These are phyloP conservation scores for Lagerstroemia fauriei DNA, from an alignment of 441 rosid genomes.

Conservation along the genomic window DNA sequence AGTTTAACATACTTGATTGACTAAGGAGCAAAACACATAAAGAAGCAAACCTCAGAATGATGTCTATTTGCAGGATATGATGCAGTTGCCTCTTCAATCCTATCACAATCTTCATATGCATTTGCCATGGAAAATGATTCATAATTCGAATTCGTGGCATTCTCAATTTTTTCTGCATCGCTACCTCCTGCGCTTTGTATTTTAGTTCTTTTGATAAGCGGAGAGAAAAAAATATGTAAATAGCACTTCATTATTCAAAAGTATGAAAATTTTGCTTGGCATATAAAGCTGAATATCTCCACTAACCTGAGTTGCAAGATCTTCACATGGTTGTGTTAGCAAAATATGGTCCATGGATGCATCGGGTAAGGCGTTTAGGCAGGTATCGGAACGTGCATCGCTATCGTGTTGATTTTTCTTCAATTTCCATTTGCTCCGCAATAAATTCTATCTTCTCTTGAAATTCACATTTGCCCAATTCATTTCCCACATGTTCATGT, in stretches of 20 bases:
- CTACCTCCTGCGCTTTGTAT: constrained; percentile 28
- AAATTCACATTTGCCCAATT: constrained; percentile 26
- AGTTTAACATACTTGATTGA: not conserved
- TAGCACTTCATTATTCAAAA: not conserved
- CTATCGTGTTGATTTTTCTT: constrained; percentile 22
- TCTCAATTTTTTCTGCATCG: constrained; percentile 17
- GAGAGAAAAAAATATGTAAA: constrained; percentile 7
- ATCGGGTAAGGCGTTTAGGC: constrained; percentile 27
- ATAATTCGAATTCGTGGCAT: constrained; percentile 22
- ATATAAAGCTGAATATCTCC: not conserved
- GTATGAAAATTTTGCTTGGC: not conserved
- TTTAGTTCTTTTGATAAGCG: not conserved
- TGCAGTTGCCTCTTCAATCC: constrained; percentile 11
- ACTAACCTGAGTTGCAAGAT: constrained; percentile 39
- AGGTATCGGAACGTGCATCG: constrained; percentile 24
- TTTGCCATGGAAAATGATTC: constrained; percentile 28
- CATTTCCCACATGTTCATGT: not conserved
- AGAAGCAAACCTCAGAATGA: constrained; percentile 41
- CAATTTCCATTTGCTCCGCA: not conserved
- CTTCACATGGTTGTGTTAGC: constrained; percentile 26
- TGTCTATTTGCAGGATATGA: constrained; percentile 1
- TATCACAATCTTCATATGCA: constrained; percentile 24
- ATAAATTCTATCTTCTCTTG: constrained; percentile 28
- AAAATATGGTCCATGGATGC: constrained; percentile 24
- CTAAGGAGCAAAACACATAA: not conserved